Percentiles rank a stretch among this genome's conserved stretches.
Evolutionary conservation across 192 early-diverging fungal species (phyloP).

Genomic region (Podila horticola): DNA sequence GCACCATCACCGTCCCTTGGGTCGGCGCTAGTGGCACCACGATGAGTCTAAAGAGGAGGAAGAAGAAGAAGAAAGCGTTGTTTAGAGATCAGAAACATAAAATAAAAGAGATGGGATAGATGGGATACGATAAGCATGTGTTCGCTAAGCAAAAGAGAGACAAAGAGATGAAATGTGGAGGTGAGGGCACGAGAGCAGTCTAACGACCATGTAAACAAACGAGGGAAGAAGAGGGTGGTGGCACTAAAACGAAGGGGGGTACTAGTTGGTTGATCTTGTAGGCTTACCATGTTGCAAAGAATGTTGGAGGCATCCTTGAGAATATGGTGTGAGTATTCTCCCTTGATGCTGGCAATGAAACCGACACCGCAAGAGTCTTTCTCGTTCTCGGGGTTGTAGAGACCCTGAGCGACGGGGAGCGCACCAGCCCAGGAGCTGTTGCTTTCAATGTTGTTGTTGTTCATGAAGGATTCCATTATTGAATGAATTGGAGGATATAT

Average conservation of each 20-base stretch:
- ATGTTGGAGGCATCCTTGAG: constrained; percentile 90
- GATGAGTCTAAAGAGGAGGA: constrained; percentile 71
- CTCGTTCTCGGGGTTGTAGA: constrained; percentile 90
- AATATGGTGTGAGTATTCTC: constrained; percentile 82
- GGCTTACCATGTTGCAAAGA: constrained; percentile 92
- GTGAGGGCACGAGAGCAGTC: constrained; percentile 4
- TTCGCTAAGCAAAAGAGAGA: neutral
- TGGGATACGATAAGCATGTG: neutral
- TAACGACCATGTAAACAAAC: constrained; percentile 1
- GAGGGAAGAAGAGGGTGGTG: neutral
- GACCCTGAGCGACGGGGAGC: constrained; percentile 86
- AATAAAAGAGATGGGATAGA: neutral
- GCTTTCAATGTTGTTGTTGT: constrained; percentile 51
- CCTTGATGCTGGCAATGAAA: constrained; percentile 96
- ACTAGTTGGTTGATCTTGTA: neutral
- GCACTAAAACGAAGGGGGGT: constrained; percentile 1
- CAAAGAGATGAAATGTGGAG: constrained; percentile 54
- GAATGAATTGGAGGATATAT: constrained; percentile 1
- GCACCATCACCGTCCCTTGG: constrained; percentile 97
- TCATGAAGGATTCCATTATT: constrained; percentile 45
- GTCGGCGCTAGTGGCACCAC: constrained; percentile 94
- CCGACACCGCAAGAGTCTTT: constrained; percentile 98
- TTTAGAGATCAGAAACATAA: neutral
- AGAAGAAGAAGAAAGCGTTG: neutral
- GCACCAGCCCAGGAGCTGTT: constrained; percentile 82